These are phyloP conservation scores for Ogataea pignaliae DNA, from an alignment of 805 yeast species.

Conservation along the genomic window DNA sequence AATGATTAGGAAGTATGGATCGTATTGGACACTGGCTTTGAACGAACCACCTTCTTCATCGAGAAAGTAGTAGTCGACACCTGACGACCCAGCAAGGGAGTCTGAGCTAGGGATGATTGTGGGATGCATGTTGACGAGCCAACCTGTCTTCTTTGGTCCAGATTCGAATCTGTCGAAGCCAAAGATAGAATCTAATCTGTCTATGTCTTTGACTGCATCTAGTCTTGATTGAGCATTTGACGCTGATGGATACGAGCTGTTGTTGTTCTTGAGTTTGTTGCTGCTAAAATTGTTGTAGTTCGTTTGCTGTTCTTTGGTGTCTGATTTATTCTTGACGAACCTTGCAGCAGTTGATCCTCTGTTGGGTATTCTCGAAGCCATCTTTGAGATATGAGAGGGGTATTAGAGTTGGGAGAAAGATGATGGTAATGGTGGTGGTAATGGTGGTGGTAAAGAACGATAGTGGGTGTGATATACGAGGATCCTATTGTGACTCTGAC, in stretches of 20 bases:
- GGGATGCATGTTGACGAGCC: constrained; percentile 94
- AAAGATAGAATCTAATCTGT: constrained; percentile 73
- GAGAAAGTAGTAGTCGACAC: constrained; percentile 88
- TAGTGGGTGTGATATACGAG: too few relatives aligned
- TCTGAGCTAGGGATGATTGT: constrained; percentile 63
- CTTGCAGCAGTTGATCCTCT: constrained; percentile 24
- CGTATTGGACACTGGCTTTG: constrained; percentile 75
- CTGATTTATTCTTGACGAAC: constrained; percentile 20
- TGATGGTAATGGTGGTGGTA: too few relatives aligned
- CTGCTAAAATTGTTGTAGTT: constrained; percentile 8
- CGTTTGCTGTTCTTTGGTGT: neutral
- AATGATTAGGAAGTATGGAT: constrained; percentile 80
- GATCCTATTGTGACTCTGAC: too few relatives aligned
- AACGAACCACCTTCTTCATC: constrained; percentile 97
- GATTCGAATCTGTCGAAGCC: constrained; percentile 79
- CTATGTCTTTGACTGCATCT: constrained; percentile 56
- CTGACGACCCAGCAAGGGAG: constrained; percentile 66
- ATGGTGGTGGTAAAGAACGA: too few relatives aligned
- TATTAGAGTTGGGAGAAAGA: too few relatives aligned
- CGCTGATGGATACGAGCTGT: constrained; percentile 7
- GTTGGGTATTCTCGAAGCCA: constrained; percentile 15
- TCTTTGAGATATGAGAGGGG: neutral
- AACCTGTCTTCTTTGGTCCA: constrained; percentile 73
- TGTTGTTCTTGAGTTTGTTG: neutral
- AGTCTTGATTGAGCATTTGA: constrained; percentile 37